Conservation (phyloP, 441 rosid species). For the Melastoma candidum region DNA sequence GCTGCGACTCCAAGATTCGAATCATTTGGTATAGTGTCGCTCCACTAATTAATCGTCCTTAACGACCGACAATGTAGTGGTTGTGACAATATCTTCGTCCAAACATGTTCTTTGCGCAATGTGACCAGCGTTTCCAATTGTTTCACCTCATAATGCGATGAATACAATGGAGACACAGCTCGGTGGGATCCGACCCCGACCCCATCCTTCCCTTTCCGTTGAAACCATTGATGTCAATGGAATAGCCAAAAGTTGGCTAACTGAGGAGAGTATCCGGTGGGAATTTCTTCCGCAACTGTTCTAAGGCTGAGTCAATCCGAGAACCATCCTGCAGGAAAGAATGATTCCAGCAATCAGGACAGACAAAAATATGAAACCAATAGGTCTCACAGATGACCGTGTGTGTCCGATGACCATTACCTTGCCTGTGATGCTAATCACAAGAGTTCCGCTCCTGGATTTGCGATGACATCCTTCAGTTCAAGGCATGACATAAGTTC, state of each 20-base stretch:
- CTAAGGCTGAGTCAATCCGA: slow-evolving; percentile 39
- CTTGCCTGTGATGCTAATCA: slow-evolving; percentile 70
- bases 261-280: slow-evolving; percentile 35
- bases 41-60: too few species aligned
- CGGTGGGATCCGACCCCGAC: too few species aligned
- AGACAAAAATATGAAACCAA: neutral
- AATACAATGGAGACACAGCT: too few species aligned
- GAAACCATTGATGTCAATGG: neutral
- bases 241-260: slow-evolving; percentile 11
- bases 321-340: slow-evolving; percentile 4
- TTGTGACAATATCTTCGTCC: too few species aligned
- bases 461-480: slow-evolving; percentile 58
- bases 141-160: too few species aligned
- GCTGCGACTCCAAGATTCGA: too few species aligned
- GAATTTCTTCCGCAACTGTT: slow-evolving; percentile 49
- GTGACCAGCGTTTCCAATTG: too few species aligned
- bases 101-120: too few species aligned
- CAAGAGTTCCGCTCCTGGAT: slow-evolving; percentile 64
- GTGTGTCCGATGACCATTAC: slow-evolving; percentile 24
- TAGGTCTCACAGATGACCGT: neutral
- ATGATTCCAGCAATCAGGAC: slow-evolving; percentile 34
- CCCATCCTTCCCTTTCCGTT: neutral
- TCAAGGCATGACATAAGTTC: slow-evolving; percentile 10
- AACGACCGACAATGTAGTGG: too few species aligned
- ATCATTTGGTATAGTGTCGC: too few species aligned